A percentile compares a stretch with the other conserved stretches of the same genome.
These are phyloP conservation scores for Arthrobotrys conoides DNA, from an alignment of 2,329 filamentous ascomycete species.

Conservation along the genomic window DNA sequence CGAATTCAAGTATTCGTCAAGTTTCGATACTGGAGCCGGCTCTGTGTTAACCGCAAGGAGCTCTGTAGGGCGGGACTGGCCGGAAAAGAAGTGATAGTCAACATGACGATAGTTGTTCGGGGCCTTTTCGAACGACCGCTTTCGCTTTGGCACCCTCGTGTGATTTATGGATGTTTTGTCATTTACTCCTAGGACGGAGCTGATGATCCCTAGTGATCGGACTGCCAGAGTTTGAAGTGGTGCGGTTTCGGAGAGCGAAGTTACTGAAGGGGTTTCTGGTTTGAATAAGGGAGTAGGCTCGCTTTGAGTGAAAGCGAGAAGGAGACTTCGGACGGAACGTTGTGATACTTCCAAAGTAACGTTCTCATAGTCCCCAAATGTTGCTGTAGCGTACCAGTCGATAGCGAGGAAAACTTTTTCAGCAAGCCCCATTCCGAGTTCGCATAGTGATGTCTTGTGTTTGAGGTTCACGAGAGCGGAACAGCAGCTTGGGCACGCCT, in stretches of 20 bases:
- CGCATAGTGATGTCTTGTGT: conserved; percentile 29
- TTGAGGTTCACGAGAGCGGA: conserved; percentile 34
- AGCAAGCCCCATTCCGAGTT: conserved; percentile 41
- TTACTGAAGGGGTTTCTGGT: neutral
- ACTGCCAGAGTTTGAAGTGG: conserved; percentile 40
- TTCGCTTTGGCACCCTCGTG: conserved; percentile 24
- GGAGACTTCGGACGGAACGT: conserved; percentile 34
- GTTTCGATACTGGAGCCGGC: conserved; percentile 18
- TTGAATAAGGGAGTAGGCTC: conserved; percentile 4
- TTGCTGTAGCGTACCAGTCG: conserved; percentile 59
- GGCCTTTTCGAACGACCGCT: neutral
- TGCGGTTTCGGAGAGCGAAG: conserved; percentile 29
- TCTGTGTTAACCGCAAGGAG: conserved; percentile 35
- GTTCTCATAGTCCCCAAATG: conserved; percentile 47
- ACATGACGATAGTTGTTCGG: neutral
- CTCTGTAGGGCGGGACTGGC: neutral
- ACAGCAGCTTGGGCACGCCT: conserved; percentile 29
- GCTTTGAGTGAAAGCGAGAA: conserved; percentile 39
- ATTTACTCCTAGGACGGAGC: conserved; percentile 41
- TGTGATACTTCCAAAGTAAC: conserved; percentile 40
- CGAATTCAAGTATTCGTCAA: conserved; percentile 48
- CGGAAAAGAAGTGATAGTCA: conserved; percentile 6
- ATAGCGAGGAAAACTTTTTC: conserved; percentile 54
- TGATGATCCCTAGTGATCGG: conserved; percentile 44
- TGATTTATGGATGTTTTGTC: neutral